A percentile compares a stretch with the other conserved stretches of the same genome.
Conservation (phyloP, 2,329 filamentous ascomycete genomes). For the Neopestalotiopsis sp. region DNA sequence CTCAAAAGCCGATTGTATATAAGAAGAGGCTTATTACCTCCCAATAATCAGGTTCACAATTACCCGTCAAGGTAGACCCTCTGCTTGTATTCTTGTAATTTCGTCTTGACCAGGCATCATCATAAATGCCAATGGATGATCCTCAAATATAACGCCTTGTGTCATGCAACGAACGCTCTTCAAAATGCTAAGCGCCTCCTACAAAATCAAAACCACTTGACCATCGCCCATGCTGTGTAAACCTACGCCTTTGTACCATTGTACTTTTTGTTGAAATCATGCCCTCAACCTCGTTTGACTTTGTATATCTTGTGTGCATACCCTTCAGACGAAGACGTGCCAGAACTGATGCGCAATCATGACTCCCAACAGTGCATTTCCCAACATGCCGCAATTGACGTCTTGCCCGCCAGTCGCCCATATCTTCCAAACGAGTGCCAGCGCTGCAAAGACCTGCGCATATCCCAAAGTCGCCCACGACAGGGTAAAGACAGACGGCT, state of each 20-base stretch:
- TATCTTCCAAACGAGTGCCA: slow-evolving; percentile 34
- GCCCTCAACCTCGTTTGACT: not conserved
- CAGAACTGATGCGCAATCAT: slow-evolving; percentile 36
- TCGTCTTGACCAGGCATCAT: not conserved
- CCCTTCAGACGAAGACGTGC: slow-evolving; percentile 32
- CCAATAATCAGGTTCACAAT: no score
- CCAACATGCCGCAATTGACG: slow-evolving; percentile 28
- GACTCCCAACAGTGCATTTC: slow-evolving; percentile 33
- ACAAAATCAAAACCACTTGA: not conserved
- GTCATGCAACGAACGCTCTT: slow-evolving; percentile 3
- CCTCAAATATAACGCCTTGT: not conserved
- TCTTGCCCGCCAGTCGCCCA: slow-evolving; percentile 29
- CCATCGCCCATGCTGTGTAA: not conserved
- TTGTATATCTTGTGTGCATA: not conserved
- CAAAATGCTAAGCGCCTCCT: not conserved
- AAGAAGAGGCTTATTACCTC: no score
- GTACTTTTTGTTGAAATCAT: not conserved
- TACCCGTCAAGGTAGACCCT: not conserved
- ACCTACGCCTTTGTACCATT: not conserved
- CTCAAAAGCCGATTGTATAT: no score
- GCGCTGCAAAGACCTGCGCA: slow-evolving; percentile 29
- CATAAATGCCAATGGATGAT: not conserved
- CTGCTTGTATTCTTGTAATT: not conserved
- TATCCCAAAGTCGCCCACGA: slow-evolving; percentile 34
- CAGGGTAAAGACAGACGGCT: slow-evolving; percentile 26